Evolutionary conservation across 345 rosid species (phyloP).

Genomic region (Geranium rotundifolium): DNA sequence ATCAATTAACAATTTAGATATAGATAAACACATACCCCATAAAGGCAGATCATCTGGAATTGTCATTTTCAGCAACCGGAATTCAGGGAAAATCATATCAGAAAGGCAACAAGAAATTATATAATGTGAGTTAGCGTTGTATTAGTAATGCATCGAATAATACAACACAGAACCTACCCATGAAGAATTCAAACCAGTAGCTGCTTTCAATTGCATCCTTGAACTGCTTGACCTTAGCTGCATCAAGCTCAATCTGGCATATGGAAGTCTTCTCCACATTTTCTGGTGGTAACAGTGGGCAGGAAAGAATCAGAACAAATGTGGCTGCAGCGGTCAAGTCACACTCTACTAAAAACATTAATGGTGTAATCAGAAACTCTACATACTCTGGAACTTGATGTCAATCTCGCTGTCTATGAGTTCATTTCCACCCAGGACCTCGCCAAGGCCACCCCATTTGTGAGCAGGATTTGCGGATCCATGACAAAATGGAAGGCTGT

Average conservation of each 20-base stretch:
- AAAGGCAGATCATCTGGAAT: slow-evolving; percentile 83
- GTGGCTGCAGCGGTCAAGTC: slow-evolving; percentile 1
- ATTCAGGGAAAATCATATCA: not conserved
- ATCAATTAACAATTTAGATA: not conserved
- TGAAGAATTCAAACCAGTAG: slow-evolving; percentile 89
- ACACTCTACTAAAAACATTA: slow-evolving; percentile 5
- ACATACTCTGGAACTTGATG: slow-evolving; percentile 76
- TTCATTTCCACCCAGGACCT: slow-evolving; percentile 99
- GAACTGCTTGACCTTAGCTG: slow-evolving; percentile 59
- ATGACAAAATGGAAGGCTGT: slow-evolving; percentile 95
- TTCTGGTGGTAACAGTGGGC: slow-evolving; percentile 27
- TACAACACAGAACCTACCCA: slow-evolving; percentile 52
- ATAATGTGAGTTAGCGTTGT: not conserved
- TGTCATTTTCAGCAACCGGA: slow-evolving; percentile 12
- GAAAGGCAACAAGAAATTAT: not conserved
- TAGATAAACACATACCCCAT: slow-evolving; percentile 53
- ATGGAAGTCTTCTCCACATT: slow-evolving; percentile 47
- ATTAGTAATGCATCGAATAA: not conserved
- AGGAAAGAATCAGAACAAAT: not conserved
- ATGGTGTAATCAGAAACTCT: slow-evolving; percentile 1
- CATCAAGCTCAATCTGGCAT: slow-evolving; percentile 56
- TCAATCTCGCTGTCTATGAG: slow-evolving; percentile 87
- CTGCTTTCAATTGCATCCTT: slow-evolving; percentile 83
- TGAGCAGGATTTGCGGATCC: slow-evolving; percentile 51
- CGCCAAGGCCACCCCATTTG: slow-evolving; percentile 99